These are phyloP conservation scores for Lecanicillium sp. DNA, from an alignment of 2,329 filamentous ascomycete species.

Conservation along the genomic window DNA sequence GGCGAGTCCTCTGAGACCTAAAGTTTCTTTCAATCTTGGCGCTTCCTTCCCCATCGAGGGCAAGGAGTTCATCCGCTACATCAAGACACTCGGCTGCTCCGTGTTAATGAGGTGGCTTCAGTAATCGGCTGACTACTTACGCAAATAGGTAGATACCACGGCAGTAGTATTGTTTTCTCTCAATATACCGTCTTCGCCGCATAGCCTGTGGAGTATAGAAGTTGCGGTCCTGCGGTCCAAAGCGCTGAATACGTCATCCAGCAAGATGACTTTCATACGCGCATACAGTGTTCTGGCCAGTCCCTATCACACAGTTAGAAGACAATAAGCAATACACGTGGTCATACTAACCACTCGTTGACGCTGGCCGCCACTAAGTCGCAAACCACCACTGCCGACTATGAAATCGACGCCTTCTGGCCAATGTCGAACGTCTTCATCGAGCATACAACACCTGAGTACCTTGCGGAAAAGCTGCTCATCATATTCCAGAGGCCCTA, in stretches of 20 bases:
- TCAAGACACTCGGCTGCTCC: not conserved
- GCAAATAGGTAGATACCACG: not conserved
- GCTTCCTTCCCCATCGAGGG: not conserved
- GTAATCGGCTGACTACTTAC: not conserved
- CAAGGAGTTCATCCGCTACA: not conserved
- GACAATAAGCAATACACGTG: not conserved
- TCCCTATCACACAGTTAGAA: too few species aligned
- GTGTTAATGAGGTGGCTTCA: not conserved
- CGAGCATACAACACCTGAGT: not conserved
- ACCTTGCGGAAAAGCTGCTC: not conserved
- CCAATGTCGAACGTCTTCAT: not conserved
- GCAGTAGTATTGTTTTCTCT: not conserved
- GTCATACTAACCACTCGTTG: not conserved
- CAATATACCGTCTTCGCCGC: conserved; percentile 12
- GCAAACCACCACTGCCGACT: not conserved
- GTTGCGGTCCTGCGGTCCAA: conserved; percentile 11
- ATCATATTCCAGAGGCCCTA: not conserved
- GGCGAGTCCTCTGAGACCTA: not conserved
- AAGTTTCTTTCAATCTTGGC: not conserved
- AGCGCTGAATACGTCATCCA: conserved; percentile 16
- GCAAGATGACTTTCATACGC: conserved; percentile 2
- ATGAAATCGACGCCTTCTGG: not conserved
- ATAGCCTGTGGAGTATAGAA: not conserved
- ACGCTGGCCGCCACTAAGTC: not conserved
- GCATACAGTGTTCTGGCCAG: conserved; percentile 13